These are phyloP conservation scores for Tetrahymena thermophila DNA, from an alignment of 73 alveolate genomes.

Conservation along the genomic window DNA sequence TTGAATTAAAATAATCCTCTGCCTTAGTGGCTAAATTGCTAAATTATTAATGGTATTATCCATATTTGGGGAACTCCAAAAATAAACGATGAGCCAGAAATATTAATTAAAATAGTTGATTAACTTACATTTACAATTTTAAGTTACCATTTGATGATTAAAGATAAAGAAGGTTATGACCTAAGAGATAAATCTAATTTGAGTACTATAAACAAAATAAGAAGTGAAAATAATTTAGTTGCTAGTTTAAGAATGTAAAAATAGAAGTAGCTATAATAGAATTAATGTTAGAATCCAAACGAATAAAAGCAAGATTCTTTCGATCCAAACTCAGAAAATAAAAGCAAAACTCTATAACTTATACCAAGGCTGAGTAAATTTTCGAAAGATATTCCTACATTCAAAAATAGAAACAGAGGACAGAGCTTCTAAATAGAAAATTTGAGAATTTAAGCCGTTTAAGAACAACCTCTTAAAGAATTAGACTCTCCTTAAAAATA, in stretches of 20 bases:
- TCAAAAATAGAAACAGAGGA: background rate
- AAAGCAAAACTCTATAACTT: background rate
- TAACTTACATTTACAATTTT: background rate
- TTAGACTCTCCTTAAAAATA: background rate
- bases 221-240: background rate
- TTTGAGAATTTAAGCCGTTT: background rate
- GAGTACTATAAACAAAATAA: background rate
- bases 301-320: background rate
- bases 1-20: background rate
- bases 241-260: background rate
- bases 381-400: background rate
- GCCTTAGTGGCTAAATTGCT: background rate
- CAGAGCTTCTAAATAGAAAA: background rate
- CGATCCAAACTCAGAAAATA: background rate
- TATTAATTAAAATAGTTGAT: background rate
- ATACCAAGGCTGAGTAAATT: background rate
- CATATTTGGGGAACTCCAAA: background rate
- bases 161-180: background rate
- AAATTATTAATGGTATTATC: background rate
- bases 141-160: background rate
- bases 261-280: background rate
- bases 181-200: background rate
- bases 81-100: background rate
- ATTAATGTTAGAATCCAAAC: too few species aligned
- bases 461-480: background rate